Conservation (phyloP, 164 flowering plant genomes). For the Chloranthus sessilifolius region DNA sequence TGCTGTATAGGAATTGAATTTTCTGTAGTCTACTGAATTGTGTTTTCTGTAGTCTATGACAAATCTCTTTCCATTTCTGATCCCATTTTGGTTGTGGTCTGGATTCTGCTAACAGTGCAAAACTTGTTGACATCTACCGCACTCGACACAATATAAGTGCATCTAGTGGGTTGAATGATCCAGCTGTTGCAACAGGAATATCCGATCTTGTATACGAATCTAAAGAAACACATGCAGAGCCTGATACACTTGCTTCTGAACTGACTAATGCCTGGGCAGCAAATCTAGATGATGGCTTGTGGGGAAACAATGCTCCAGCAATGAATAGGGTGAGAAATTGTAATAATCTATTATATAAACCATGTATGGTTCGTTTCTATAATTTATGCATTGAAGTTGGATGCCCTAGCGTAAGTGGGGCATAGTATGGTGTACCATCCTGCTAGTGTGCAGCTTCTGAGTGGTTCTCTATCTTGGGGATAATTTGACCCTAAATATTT, state of each 20-base stretch:
- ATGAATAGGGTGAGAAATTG: slow-evolving; percentile 72
- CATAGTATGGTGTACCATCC: too few relatives aligned
- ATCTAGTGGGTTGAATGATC: slow-evolving; percentile 84
- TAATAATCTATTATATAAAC: background rate
- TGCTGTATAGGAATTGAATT: too few relatives aligned
- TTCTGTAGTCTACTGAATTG: too few relatives aligned
- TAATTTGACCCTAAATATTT: too few relatives aligned
- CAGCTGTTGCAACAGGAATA: slow-evolving; percentile 98
- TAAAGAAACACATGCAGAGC: slow-evolving; percentile 37
- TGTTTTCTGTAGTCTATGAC: too few relatives aligned
- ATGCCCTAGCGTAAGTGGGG: too few relatives aligned
- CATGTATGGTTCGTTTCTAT: background rate
- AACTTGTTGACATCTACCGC: slow-evolving; percentile 90
- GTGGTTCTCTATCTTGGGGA: too few relatives aligned
- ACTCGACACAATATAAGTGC: slow-evolving; percentile 84
- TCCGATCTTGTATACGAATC: slow-evolving; percentile 93
- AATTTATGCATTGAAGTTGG: too few relatives aligned
- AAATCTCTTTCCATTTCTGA: slow-evolving; percentile 6
- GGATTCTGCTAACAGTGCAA: slow-evolving; percentile 59
- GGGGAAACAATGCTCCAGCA: slow-evolving; percentile 85
- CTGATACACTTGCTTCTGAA: slow-evolving; percentile 79
- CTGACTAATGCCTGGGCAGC: slow-evolving; percentile 96
- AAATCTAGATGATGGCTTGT: slow-evolving; percentile 81
- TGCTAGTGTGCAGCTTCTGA: too few relatives aligned
- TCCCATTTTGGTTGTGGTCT: slow-evolving; percentile 1